Evolutionary conservation across 2,329 filamentous ascomycete genomes (phyloP), one percentile per base, ranked within the genome.

Genomic region (Ceratocystis diversiconidia): DNA sequence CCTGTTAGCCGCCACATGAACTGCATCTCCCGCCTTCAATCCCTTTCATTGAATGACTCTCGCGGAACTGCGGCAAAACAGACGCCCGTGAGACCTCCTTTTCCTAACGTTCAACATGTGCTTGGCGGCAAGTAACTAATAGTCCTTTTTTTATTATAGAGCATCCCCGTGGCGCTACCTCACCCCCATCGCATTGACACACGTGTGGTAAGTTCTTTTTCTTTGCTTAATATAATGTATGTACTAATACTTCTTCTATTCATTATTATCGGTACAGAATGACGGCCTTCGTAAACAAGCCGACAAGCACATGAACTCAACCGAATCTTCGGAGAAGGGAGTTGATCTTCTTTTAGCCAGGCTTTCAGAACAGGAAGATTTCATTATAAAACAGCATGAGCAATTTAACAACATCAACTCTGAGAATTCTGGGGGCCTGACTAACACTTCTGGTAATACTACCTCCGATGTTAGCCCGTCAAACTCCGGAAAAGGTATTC

Each of bases 331-430:
- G 7, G 62, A 65, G 44, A 65, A 48, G 15, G 43, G 57, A 5
- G 46, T 67, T 32, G 65, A 67, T 32, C 28, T 65, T 28, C 65
- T 91, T 63, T 77, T 91, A 69, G 83, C 86, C 65, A 88, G 86
- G 72, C 79, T 92, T 61, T 83, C 84, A n/a, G 85, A 91, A 73
- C 87, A 90, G 73, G 44, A 62, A n/a, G 22, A 48, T 15, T 50
- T 79, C n/a, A 74, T 86, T 62, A 78, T 78, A 62, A 80, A 83
- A 73, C 84, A 87, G 71, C 82, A 80, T 68, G 78, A 82, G 66
- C 78, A 78, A 63, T 72, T 83, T 55, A 81, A 79, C 66, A 71
- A 71, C 48, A 71, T 70, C 8, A 68, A 71, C 30, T 76, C 79
- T 12, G 77, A 78, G 22, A 63, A 63, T 28, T 62, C 61, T 41